phyloP scores from a whole-genome alignment of 805 yeast genomes.

The Jamesozyma jinghongensis region DNA sequence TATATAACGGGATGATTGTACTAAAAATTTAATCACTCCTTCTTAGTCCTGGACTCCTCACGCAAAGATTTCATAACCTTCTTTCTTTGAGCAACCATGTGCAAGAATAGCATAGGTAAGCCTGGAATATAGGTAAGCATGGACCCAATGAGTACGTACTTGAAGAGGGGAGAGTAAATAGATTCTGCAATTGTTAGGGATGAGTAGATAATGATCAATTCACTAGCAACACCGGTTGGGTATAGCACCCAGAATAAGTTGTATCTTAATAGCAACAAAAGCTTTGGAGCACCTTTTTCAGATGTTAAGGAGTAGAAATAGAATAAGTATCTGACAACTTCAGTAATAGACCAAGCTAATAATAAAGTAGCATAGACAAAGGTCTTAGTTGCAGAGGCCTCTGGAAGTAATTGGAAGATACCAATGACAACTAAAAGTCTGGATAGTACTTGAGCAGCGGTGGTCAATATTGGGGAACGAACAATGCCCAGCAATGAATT shows the following conservation, averaged over 20 bases:
- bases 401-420: slow-evolving; percentile 68
- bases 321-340: slow-evolving; percentile 78
- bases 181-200: slow-evolving; percentile 62
- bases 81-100: slow-evolving; percentile 82
- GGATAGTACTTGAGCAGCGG: slow-evolving; percentile 80
- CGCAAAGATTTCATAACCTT: slow-evolving; percentile 50
- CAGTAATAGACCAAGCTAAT: slow-evolving; percentile 91
- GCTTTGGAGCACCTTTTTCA: slow-evolving; percentile 43
- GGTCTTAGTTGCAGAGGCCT: slow-evolving; percentile 39
- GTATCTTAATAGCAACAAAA: slow-evolving; percentile 71
- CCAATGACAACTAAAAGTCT: slow-evolving; percentile 79
- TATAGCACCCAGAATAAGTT: slow-evolving; percentile 73
- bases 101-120: slow-evolving; percentile 69
- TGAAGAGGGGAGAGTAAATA: slow-evolving; percentile 42
- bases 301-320: slow-evolving; percentile 36
- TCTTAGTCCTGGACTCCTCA: slow-evolving; percentile 2
- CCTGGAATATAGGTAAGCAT: slow-evolving; percentile 78
- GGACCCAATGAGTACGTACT: slow-evolving; percentile 45
- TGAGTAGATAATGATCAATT: slow-evolving; percentile 56
- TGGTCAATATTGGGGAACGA: slow-evolving; percentile 74
- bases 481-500: slow-evolving; percentile 77
- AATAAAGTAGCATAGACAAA: slow-evolving; percentile 58
- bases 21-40: not conserved
- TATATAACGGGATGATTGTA: not conserved
- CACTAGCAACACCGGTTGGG: slow-evolving; percentile 89